phyloP scores from a whole-genome alignment of 2,329 filamentous ascomycete species.

The Dactylonectria macrodidyma region DNA sequence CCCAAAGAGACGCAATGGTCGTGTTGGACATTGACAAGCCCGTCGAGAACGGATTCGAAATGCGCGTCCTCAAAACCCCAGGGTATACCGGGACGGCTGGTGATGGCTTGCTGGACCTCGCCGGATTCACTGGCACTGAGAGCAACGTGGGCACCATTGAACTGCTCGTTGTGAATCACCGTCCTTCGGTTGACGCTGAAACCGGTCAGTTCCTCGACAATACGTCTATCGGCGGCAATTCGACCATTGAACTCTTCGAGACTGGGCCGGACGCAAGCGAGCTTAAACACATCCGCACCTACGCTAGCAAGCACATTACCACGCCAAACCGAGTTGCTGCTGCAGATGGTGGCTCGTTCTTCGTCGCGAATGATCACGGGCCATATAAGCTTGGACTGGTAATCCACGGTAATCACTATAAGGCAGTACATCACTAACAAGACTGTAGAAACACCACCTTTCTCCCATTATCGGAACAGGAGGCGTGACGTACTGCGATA shows the following conservation, averaged over 20 bases:
- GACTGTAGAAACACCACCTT: constrained; percentile 30
- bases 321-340: constrained; percentile 43
- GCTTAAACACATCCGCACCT: constrained; percentile 40
- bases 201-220: constrained; percentile 29
- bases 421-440: background rate
- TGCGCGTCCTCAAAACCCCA: constrained; percentile 44
- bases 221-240: constrained; percentile 31
- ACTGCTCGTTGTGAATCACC: constrained; percentile 38
- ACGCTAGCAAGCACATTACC: constrained; percentile 26
- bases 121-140: constrained; percentile 51
- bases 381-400: constrained; percentile 37
- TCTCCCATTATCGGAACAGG: constrained; percentile 44
- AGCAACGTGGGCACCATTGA: constrained; percentile 33
- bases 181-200: constrained; percentile 32
- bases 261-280: constrained; percentile 15
- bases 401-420: background rate
- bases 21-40: constrained; percentile 52
- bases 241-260: constrained; percentile 38
- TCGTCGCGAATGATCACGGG: constrained; percentile 42
- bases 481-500: constrained; percentile 49
- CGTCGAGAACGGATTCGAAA: constrained; percentile 33
- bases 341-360: constrained; percentile 27
- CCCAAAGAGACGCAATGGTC: constrained; percentile 50
- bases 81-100: constrained; percentile 50
- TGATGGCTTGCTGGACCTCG: constrained; percentile 50